These are phyloP conservation scores for Canavalia gladiata DNA, from an alignment of 306 rosid genomes.

Conservation along the genomic window DNA sequence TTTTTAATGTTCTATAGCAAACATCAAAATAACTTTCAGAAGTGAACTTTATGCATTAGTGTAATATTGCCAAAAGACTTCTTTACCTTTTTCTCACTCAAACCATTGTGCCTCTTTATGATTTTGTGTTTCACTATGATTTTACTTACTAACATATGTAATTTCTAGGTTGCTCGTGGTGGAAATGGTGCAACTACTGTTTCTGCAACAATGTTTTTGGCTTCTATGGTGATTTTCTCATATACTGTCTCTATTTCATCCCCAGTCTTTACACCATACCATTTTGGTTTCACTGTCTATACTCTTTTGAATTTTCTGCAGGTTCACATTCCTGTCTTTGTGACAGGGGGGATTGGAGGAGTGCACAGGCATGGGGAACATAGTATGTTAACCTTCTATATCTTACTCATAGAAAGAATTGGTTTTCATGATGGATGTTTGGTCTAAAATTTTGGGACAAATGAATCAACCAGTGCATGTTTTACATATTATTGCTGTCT, in stretches of 20 bases:
- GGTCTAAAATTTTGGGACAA: conserved; percentile 19
- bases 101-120: conserved; percentile 6
- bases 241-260: conserved; percentile 16
- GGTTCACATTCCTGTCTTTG: conserved; percentile 87
- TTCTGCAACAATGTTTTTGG: conserved; percentile 91
- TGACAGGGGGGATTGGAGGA: conserved; percentile 97
- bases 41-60: conserved; percentile 24
- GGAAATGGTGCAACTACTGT: conserved; percentile 95
- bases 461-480: conserved; percentile 39
- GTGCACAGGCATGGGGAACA: conserved; percentile 88
- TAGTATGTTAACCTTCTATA: conserved; percentile 63
- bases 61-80: conserved; percentile 20
- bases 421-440: conserved; percentile 42
- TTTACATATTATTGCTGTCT: conserved; percentile 15
- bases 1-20: neutral
- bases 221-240: conserved; percentile 68
- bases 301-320: conserved; percentile 38
- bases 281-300: conserved; percentile 25
- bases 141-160: conserved; percentile 37
- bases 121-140: conserved; percentile 25
- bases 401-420: conserved; percentile 28
- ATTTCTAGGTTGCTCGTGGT: conserved; percentile 74
- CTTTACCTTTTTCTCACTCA: neutral
- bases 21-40: conserved; percentile 6
- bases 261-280: conserved; percentile 1